Evolutionary conservation across 257 asterid species (phyloP).

Genomic region (Scutellaria baicalensis): DNA sequence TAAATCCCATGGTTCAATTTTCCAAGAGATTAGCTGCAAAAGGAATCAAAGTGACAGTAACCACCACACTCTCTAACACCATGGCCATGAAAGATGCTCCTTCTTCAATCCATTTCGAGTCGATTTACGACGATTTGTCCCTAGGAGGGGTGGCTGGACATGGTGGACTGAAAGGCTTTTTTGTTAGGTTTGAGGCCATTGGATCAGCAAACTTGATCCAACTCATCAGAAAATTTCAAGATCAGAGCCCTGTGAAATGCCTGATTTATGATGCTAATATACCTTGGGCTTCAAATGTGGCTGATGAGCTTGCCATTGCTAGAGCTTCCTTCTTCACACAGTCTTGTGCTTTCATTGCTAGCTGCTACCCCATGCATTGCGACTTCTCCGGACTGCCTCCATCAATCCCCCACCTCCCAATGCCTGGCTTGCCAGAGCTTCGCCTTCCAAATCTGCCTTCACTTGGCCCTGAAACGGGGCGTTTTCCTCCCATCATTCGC

Average conservation of each 20-base stretch:
- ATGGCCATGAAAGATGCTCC: slow-evolving; percentile 22
- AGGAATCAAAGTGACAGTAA: slow-evolving; percentile 44
- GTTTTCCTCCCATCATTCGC: slow-evolving; percentile 35
- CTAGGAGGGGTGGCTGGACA: slow-evolving; percentile 47
- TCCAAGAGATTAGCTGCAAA: slow-evolving; percentile 44
- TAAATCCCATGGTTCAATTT: slow-evolving; percentile 53
- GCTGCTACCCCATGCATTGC: slow-evolving; percentile 45
- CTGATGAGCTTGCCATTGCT: slow-evolving; percentile 25
- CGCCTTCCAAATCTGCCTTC: slow-evolving; percentile 44
- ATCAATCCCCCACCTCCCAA: slow-evolving; percentile 20
- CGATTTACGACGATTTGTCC: slow-evolving; percentile 35
- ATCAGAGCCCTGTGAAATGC: slow-evolving; percentile 35
- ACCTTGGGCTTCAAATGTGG: slow-evolving; percentile 41
- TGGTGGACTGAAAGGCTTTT: slow-evolving; percentile 47
- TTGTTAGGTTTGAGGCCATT: slow-evolving; percentile 42
- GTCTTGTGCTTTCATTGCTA: slow-evolving; percentile 49
- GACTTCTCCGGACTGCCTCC: slow-evolving; percentile 29
- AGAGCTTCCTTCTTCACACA: slow-evolving; percentile 53
- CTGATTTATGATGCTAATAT: slow-evolving; percentile 50
- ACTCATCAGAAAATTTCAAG: slow-evolving; percentile 22
- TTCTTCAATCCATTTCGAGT: slow-evolving; percentile 20
- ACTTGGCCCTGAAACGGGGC: slow-evolving; percentile 39
- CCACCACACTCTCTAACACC: slow-evolving; percentile 35
- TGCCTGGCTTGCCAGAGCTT: slow-evolving; percentile 31
- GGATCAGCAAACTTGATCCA: slow-evolving; percentile 33